Evolutionary conservation across 2,329 filamentous ascomycete genomes (phyloP).

Genomic region (Beauveria rudraprayagi): DNA sequence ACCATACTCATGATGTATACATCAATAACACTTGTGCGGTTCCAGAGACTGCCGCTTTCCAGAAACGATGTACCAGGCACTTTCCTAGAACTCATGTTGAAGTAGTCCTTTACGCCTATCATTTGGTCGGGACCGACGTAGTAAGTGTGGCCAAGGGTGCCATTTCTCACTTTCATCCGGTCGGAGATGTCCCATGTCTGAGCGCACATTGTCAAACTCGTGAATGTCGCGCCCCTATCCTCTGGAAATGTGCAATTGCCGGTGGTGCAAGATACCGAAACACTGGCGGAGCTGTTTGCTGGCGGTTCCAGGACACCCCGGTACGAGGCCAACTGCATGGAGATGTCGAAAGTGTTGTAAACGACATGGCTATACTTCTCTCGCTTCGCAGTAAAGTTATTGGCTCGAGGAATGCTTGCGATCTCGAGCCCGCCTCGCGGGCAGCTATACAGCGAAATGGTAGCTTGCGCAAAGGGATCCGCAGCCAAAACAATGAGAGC

Average conservation of each 20-base stretch:
- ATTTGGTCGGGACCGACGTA: neutral
- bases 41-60: neutral
- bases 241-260: slow-evolving; percentile 7
- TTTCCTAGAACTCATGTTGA: neutral
- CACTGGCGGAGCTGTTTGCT: neutral
- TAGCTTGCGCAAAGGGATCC: slow-evolving; percentile 6
- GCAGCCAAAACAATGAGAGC: neutral
- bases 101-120: accelerated
- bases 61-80: neutral
- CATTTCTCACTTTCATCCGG: neutral
- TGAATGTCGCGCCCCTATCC: neutral
- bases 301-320: neutral
- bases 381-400: neutral
- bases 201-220: neutral
- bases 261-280: neutral
- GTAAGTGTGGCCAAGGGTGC: neutral
- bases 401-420: slow-evolving; percentile 4
- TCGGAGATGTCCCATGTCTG: slow-evolving; percentile 1
- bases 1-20: neutral
- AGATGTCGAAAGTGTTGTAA: neutral
- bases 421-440: neutral
- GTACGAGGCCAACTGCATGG: slow-evolving; percentile 1
- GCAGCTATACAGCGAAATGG: neutral
- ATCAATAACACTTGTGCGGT: neutral
- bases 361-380: neutral